A percentile compares a stretch with the other conserved stretches of the same genome.
phyloP scores from a whole-genome alignment of 805 yeast species.

The Limtongia smithiae region DNA sequence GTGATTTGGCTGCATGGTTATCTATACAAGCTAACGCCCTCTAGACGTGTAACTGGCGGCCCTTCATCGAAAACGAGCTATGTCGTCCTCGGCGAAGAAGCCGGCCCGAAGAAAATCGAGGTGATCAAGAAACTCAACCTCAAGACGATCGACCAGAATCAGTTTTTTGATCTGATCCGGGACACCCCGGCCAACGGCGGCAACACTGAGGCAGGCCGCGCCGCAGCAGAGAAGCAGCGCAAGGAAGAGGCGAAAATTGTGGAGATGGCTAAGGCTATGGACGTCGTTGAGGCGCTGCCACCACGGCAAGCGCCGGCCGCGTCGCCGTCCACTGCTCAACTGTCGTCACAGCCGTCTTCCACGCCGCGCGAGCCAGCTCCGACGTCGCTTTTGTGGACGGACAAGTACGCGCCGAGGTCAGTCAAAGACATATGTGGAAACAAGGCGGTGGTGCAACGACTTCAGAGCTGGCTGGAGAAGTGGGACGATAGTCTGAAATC shows the following conservation, averaged over 20 bases:
- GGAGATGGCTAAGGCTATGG: constrained; percentile 47
- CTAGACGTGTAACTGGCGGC: constrained; percentile 46
- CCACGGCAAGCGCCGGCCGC: constrained; percentile 1
- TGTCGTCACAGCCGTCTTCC: background rate
- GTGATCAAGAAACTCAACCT: constrained; percentile 69
- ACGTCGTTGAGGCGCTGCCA: constrained; percentile 27
- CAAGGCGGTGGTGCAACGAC: constrained; percentile 63
- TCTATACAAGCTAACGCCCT: background rate
- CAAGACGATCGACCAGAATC: constrained; percentile 83
- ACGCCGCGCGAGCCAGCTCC: background rate
- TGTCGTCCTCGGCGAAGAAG: constrained; percentile 91
- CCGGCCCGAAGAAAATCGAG: constrained; percentile 91
- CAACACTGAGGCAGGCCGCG: constrained; percentile 69
- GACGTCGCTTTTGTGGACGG: constrained; percentile 70
- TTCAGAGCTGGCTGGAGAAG: constrained; percentile 67
- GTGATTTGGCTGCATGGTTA: constrained; percentile 51
- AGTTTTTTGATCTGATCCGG: constrained; percentile 67
- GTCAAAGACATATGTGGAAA: constrained; percentile 85
- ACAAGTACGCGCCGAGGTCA: constrained; percentile 80
- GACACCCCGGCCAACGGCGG: constrained; percentile 94
- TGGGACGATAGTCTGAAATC: constrained; percentile 62
- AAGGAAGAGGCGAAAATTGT: constrained; percentile 63
- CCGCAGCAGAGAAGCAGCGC: constrained; percentile 64
- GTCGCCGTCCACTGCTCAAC: background rate
- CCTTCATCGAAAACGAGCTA: constrained; percentile 80